A percentile compares a stretch with the other conserved stretches of the same genome.
Conservation (phyloP, 139 green algal species). For the Volvox africanus region DNA sequence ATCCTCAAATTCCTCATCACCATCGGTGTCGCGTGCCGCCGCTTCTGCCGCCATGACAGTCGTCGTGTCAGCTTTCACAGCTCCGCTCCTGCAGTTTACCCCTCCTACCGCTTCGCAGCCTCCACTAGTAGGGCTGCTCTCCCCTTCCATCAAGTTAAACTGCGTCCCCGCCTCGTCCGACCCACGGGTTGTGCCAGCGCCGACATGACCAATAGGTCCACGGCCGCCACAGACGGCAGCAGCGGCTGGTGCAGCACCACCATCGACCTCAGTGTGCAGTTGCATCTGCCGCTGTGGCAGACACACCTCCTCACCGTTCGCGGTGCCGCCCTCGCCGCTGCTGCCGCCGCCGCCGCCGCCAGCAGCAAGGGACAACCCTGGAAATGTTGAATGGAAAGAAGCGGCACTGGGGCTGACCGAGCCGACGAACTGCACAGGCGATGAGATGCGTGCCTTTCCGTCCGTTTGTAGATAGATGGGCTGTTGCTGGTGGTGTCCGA, state of each 20-base stretch:
- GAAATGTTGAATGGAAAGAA: not conserved
- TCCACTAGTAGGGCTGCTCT: not conserved
- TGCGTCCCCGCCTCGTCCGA: not conserved
- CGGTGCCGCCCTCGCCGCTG: not conserved
- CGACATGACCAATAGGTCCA: not conserved
- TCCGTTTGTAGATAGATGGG: not conserved
- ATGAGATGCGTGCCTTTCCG: not conserved
- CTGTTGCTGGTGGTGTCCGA: not conserved
- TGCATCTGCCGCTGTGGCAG: not conserved
- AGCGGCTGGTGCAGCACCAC: not conserved
- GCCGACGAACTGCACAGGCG: slow-evolving; percentile 16
- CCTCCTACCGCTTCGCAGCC: not conserved
- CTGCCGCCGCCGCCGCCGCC: not conserved
- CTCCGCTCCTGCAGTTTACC: not conserved
- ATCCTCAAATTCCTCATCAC: slow-evolving; percentile 44
- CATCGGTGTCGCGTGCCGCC: not conserved
- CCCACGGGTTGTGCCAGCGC: not conserved
- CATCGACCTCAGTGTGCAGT: not conserved
- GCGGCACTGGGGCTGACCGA: slow-evolving; percentile 22
- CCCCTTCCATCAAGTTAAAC: not conserved
- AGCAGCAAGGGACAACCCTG: no score
- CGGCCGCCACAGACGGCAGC: not conserved
- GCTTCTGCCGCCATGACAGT: not conserved
- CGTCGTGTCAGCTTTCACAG: not conserved
- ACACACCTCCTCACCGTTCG: not conserved